Evolutionary conservation across 352 stramenopile genomes (phyloP).

Genomic region (Phytophthora macrochlamydospora): DNA sequence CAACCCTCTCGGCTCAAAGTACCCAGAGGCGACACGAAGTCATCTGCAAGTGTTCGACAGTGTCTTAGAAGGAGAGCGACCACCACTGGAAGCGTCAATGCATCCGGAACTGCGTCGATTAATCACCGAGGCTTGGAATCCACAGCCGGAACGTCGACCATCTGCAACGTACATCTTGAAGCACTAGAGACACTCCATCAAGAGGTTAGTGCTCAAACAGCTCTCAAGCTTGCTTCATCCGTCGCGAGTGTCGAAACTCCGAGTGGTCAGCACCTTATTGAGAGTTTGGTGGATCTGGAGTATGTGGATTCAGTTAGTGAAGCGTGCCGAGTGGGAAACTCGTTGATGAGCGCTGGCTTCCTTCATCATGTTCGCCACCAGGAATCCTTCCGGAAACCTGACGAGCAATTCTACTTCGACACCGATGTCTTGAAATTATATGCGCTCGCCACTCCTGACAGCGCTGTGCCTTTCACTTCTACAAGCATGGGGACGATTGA

Average conservation of each 20-base stretch:
- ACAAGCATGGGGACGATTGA: constrained; percentile 7
- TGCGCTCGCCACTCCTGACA: constrained; percentile 20
- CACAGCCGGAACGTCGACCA: constrained; percentile 51
- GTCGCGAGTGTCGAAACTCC: constrained; percentile 33
- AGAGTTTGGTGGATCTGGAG: constrained; percentile 65
- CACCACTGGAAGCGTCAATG: constrained; percentile 37
- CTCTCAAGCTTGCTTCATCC: constrained; percentile 32
- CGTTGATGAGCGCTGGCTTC: constrained; percentile 68
- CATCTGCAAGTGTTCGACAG: constrained; percentile 75
- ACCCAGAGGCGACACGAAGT: constrained; percentile 57
- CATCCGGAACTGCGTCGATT: constrained; percentile 53
- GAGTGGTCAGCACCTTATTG: constrained; percentile 56
- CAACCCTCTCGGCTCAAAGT: constrained; percentile 68
- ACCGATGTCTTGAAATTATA: constrained; percentile 33
- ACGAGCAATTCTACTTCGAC: constrained; percentile 63
- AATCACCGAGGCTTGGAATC: constrained; percentile 56
- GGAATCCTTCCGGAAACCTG: constrained; percentile 50
- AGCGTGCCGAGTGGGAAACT: constrained; percentile 59
- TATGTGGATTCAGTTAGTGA: constrained; percentile 56
- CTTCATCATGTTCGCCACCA: constrained; percentile 63
- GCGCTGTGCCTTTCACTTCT: constrained; percentile 4
- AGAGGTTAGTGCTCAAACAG: constrained; percentile 48
- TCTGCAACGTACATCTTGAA: constrained; percentile 54
- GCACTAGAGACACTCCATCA: constrained; percentile 56
- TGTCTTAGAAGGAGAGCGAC: constrained; percentile 63